Evolutionary conservation across 2,329 filamentous ascomycete species (phyloP).

Genomic region (Thermothelomyces thermophilus): DNA sequence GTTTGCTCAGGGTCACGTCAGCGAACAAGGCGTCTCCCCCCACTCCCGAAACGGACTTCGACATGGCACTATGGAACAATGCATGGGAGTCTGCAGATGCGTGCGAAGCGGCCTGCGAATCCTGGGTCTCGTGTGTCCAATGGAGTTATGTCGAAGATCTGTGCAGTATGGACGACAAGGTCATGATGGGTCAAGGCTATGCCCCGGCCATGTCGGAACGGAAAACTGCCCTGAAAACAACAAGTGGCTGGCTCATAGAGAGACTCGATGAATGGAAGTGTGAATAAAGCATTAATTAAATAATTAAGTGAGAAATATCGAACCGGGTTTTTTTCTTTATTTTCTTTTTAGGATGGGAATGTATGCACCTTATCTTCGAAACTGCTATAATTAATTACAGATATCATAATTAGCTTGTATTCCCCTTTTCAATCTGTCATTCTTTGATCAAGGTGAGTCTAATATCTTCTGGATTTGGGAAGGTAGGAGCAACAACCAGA

Average conservation of each 20-base stretch:
- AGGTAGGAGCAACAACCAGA: too few relatives aligned
- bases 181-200: slow-evolving; percentile 16
- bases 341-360: background rate
- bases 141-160: slow-evolving; percentile 17
- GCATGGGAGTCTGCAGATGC: slow-evolving; percentile 11
- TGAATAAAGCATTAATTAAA: background rate
- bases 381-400: too few relatives aligned
- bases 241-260: slow-evolving; percentile 13
- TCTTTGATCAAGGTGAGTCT: too few relatives aligned
- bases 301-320: too few relatives aligned
- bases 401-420: too few relatives aligned
- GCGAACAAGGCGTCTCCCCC: slow-evolving; percentile 11
- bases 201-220: slow-evolving; percentile 14
- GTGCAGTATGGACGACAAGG: slow-evolving; percentile 16
- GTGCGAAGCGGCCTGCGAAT: slow-evolving; percentile 11
- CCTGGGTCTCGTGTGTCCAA: slow-evolving; percentile 12
- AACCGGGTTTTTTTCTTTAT: background rate
- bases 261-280: slow-evolving; percentile 12
- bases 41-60: slow-evolving; percentile 2
- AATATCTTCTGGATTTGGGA: too few relatives aligned
- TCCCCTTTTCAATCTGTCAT: too few relatives aligned
- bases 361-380: too few relatives aligned
- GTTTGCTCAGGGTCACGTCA: slow-evolving; percentile 8
- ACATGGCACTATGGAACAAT: slow-evolving; percentile 8
- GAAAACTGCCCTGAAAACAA: slow-evolving; percentile 14